Evolutionary conservation across 1,284 basidiomycete genomes (phyloP).

Genomic region (Inonotus obliquus): DNA sequence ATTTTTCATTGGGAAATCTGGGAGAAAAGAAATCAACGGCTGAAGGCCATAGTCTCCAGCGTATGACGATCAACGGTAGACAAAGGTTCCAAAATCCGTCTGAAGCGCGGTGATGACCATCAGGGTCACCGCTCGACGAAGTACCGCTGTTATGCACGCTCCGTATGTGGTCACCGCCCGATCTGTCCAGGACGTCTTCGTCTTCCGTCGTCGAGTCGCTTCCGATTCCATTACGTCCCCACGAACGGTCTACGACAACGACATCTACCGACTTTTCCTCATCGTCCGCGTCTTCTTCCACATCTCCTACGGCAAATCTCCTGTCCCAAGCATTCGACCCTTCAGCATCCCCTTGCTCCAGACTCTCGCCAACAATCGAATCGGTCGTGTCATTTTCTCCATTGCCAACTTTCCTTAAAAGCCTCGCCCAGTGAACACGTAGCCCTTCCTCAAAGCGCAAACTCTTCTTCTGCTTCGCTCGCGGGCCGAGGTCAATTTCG

Average conservation of each 20-base stretch:
- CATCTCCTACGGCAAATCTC: constrained; percentile 23
- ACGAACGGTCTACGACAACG: constrained; percentile 67
- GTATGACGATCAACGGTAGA: constrained; percentile 29
- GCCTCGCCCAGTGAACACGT: constrained; percentile 14
- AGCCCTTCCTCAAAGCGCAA: constrained; percentile 11
- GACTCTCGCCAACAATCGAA: constrained; percentile 3
- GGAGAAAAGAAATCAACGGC: constrained; percentile 49
- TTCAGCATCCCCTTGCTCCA: constrained; percentile 3
- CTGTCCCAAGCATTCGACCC: constrained; percentile 1
- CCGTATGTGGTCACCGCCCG: constrained; percentile 30
- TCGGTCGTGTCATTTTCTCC: constrained; percentile 8
- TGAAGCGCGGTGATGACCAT: constrained; percentile 26
- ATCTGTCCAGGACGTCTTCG: constrained; percentile 36
- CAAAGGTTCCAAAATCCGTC: constrained; percentile 30
- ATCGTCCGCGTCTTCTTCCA: constrained; percentile 30
- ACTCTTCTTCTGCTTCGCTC: constrained; percentile 4
- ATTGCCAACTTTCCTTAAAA: constrained; percentile 13
- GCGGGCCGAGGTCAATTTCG: neutral
- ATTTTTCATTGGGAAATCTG: constrained; percentile 51
- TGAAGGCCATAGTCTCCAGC: constrained; percentile 39
- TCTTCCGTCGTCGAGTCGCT: constrained; percentile 48
- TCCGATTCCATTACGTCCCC: constrained; percentile 47
- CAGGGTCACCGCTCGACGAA: constrained; percentile 31
- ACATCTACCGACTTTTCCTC: constrained; percentile 47
- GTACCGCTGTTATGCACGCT: constrained; percentile 22